Base-by-base conservation (phyloP, 106 monocot genomes). In the Agapanthus africanus region DNA sequence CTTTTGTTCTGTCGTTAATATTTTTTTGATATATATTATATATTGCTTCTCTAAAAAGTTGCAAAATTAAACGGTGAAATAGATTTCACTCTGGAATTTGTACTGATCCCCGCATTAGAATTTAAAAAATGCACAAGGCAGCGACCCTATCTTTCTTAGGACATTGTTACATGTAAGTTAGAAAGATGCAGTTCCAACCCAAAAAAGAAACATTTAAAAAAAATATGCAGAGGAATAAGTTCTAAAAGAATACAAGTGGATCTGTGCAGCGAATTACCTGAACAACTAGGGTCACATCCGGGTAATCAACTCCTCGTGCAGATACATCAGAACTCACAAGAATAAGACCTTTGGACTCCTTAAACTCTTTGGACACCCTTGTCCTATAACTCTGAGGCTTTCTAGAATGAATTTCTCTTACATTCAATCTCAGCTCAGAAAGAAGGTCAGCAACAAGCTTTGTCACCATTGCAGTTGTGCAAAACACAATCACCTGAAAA, bases 241-340 rank as follows among this genome's bases (percentile, higher is more conserved):
- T 22, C 25, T 23, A 1, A 61, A 31, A 31, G 18, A 61, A 18
- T 61, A 36, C 19, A 44, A 66, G 27, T 23, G 13, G 11, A 7
- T 47, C 13, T 27, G 68, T 26, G 19, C 66, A 28, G 2, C 21
- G 18, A 68, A 35, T 64, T 62, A 90, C 90, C 90, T 90, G 90
- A 57, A 90, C 38, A 67, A 90, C 90, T 71, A 90, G 83, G 46
- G 83, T 80, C 64, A 90, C 90, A 83, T 90, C 76, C 0, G 90
- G 90, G 39, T 90, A 90, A 80, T 90, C 85, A 70, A 90, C 85
- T 59, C 90, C 85, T 37, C 85, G 62, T 18, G 90, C 90, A 66
- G 90, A 90, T 33, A 90, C 90, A 68, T 90, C 90, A 68, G 85
- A 86, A 77, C 82, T 90, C 67, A 90, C 90, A 69, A 90, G 90